Evolutionary conservation across 2,329 filamentous ascomycete species (phyloP), one percentile per base, ranked within the genome.

Genomic region (Botrytis fabae): DNA sequence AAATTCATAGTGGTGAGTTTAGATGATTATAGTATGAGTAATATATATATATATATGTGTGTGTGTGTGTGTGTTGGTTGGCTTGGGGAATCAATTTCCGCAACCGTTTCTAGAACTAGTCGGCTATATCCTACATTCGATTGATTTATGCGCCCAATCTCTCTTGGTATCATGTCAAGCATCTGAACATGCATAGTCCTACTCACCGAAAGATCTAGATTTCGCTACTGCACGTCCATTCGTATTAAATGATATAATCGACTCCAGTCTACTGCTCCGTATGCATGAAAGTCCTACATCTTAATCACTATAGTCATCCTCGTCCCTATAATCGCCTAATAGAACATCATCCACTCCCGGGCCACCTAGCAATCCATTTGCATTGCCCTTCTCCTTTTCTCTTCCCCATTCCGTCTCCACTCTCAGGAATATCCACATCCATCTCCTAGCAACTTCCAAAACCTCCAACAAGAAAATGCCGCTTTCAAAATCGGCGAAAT

Each of bases 341-440:
- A 95, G 83, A 71, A 97, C 90, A 80, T 95, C 92, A 77, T 93
- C 91, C 81, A 88, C 78, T 79, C 86, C 81, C 82, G 90, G 76
- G 81, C 90, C 75, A 82, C 89, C 82, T 82, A 86, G 73, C 54
- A 77, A 73, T 40, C 75, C 73, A 68, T 75, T 71, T 44, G 74
- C 75, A 16, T 59, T 40, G 22, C 83, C 84, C 76, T 83, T 87
- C 20, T 72, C 70, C 62, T 69, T 69, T 42, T 69, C 65, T 83
- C 90, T 85, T 82, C 93, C 88, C 92, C 93, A 97, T 84, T 99
- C 96, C 35, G 94, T 95, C 85, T 99, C 96, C 59, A 97, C 91
- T 16, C 96, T 89, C 83, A 98, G 93, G 83, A 98, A 98, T 73
- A 98, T 94, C 96, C 96, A 99, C 74, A 98, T 88, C 94, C 95